Base-by-base conservation (phyloP, 1,139 yeast genomes). In the Waltiozyma sp. region DNA sequence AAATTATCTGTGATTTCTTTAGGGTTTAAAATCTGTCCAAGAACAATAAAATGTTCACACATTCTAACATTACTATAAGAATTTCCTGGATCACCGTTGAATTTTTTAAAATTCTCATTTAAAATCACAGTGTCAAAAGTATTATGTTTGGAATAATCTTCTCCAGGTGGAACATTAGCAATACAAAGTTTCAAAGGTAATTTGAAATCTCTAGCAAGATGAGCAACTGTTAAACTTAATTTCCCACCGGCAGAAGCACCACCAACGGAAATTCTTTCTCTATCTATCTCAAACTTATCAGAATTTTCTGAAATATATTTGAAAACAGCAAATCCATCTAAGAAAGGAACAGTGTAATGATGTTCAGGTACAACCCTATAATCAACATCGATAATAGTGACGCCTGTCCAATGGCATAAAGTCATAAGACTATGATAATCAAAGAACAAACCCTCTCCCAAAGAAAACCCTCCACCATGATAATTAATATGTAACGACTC, bases 391-490 rank as follows among this genome's bases (percentile, higher is more conserved):
- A 63, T 56, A 14, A 63, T 61, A 3, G 58, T 60, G 37, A 59
- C 46, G 19, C 48, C 48, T 8, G 59, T 51, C 21, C 43, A 42
- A 10, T 51, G 44, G 21, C 49, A 56, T 13, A 44, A 14, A 23
- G 34, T 38, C 43, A 56, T 56, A 40, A 56, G 56, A 36, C 50
- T 50, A 36, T 50, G 37, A 11, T 52, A 49, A 37, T 61, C 66
- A 3, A 62, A 54, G 33, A 53, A 58, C 33, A 62, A 45, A 4
- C 37, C 37, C 38, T 53, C 59, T n/a, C 66, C 66, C 31, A 60
- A 46, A 3, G 56, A 59, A 47, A 62, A 61, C 11, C 66, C 66
- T 21, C 66, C 66, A 26, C 66, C 66, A 41, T 62, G 66, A 50
- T 53, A 61, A 43, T 59, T 57, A 34, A 62, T 46, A 42, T 58